Percentiles rank a stretch among this genome's conserved stretches.
phyloP scores from a whole-genome alignment of 805 yeast species.

The Teunomyces kruisii region DNA sequence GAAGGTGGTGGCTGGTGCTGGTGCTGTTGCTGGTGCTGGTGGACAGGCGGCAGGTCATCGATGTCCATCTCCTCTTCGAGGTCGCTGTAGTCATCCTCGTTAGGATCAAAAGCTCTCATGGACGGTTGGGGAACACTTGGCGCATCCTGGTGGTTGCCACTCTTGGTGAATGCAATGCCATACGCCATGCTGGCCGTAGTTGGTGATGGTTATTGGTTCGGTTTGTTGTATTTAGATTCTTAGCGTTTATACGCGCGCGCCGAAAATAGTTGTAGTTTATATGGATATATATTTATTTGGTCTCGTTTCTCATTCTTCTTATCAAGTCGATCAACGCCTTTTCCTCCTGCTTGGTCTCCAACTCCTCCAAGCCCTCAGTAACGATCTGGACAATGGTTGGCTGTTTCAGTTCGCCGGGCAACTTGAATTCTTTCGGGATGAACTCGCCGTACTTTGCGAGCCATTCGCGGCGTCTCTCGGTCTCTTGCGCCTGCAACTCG shows the following conservation, averaged over 20 bases:
- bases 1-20: not conserved
- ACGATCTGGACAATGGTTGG: conserved; percentile 41
- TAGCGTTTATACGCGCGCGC: too few relatives aligned
- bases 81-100: conserved; percentile 12
- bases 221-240: too few relatives aligned
- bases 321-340: conserved; percentile 16
- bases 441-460: conserved; percentile 37
- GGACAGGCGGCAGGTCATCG: not conserved
- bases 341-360: conserved; percentile 11
- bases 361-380: conserved; percentile 40
- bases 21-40: too few relatives aligned
- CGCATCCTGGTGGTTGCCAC: not conserved
- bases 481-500: conserved; percentile 33
- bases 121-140: not conserved
- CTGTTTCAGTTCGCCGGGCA: conserved; percentile 37
- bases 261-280: too few relatives aligned
- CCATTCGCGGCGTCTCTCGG: conserved; percentile 36
- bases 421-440: conserved; percentile 38
- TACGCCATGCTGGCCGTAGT: not conserved
- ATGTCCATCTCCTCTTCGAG: conserved; percentile 5
- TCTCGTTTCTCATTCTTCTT: not conserved
- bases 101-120: not conserved
- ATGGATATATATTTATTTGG: too few relatives aligned
- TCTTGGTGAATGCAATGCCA: conserved; percentile 11
- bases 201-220: too few relatives aligned